phyloP scores from a whole-genome alignment of 108 stramenopile genomes.

The Cyclotella baltica region DNA sequence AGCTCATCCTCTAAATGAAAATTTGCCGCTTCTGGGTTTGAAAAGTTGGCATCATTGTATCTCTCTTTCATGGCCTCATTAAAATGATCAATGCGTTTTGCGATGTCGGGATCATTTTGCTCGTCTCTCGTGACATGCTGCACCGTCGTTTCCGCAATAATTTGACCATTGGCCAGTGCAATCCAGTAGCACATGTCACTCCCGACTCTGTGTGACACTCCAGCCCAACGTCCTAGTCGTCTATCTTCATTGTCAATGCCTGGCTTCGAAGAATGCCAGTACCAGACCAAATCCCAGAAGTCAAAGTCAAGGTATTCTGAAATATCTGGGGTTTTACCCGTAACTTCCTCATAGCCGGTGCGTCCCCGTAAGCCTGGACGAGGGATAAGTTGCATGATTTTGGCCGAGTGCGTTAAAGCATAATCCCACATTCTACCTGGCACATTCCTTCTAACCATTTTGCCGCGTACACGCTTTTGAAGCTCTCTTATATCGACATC shows the following conservation, averaged over 20 bases:
- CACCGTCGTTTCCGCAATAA: too few species aligned
- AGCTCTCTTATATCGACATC: constrained; percentile 3
- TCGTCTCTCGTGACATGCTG: constrained; percentile 11
- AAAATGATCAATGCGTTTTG: too few species aligned
- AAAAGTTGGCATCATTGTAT: constrained; percentile 1
- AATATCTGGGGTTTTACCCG: too few species aligned
- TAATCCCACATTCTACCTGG: constrained; percentile 40
- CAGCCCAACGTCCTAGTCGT: too few species aligned
- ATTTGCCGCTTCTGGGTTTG: not conserved
- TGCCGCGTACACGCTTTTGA: not conserved
- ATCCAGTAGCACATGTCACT: too few species aligned
- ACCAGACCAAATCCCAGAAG: too few species aligned
- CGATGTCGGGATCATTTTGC: not conserved
- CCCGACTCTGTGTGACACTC: too few species aligned
- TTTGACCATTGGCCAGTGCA: too few species aligned
- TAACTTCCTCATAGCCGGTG: too few species aligned
- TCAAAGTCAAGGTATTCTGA: constrained; percentile 10
- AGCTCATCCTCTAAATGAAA: not conserved
- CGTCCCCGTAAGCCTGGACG: too few species aligned
- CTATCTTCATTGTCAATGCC: too few species aligned
- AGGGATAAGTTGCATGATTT: constrained; percentile 21
- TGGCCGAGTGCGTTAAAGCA: too few species aligned
- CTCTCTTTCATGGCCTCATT: not conserved
- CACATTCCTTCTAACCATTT: not conserved
- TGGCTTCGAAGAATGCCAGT: not conserved